Evolutionary conservation across 2,329 filamentous ascomycete species (phyloP).

Genomic region (Dendrostoma leiphaemia): DNA sequence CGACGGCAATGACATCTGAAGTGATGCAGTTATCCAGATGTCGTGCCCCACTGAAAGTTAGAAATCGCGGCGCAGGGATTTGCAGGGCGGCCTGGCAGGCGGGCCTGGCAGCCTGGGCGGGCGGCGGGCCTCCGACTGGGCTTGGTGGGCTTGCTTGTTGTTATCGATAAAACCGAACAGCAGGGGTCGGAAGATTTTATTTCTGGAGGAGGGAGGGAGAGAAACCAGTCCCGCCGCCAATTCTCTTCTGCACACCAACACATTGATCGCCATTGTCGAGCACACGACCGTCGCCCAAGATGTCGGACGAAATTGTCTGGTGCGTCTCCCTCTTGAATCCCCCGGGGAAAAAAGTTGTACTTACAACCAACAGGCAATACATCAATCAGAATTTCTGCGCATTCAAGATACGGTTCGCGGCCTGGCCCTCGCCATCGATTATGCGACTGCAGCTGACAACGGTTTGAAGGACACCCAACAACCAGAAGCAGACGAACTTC

Average conservation of each 20-base stretch:
- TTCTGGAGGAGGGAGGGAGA: slow-evolving; percentile 17
- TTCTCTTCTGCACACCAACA: slow-evolving; percentile 8
- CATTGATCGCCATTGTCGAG: not conserved
- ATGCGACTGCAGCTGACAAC: not conserved
- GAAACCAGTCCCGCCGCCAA: slow-evolving; percentile 13
- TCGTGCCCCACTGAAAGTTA: not conserved
- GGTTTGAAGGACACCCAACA: slow-evolving; percentile 62
- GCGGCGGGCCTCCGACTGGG: no score
- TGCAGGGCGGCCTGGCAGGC: slow-evolving; percentile 1
- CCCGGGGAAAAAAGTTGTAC: slow-evolving; percentile 91
- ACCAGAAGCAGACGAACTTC: slow-evolving; percentile 72
- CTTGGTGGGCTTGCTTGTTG: not conserved
- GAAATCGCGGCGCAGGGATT: slow-evolving; percentile 16
- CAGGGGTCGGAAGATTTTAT: slow-evolving; percentile 12
- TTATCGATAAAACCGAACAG: slow-evolving; percentile 14
- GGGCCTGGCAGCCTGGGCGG: no score
- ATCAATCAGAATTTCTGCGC: slow-evolving; percentile 82
- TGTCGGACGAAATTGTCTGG: slow-evolving; percentile 98
- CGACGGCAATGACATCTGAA: not conserved
- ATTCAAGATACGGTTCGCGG: slow-evolving; percentile 81
- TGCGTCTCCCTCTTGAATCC: slow-evolving; percentile 36
- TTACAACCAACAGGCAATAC: slow-evolving; percentile 28
- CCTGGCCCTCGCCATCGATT: not conserved
- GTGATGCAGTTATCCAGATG: no score
- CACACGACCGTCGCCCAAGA: slow-evolving; percentile 35